Conservation (phyloP, 1,139 yeast species). For the Candida gigantensis region DNA sequence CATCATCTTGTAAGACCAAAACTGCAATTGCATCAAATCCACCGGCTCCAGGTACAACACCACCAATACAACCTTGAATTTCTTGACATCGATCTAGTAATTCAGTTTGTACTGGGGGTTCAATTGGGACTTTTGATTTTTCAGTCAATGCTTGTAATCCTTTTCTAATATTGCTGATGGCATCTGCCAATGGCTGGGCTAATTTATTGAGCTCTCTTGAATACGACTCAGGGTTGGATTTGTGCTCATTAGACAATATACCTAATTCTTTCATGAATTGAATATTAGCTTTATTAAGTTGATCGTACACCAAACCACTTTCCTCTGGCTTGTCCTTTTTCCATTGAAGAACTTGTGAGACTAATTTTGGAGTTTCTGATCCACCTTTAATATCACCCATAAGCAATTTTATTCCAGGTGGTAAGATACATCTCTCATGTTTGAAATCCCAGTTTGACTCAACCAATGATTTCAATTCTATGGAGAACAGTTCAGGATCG, state of each 20-base stretch:
- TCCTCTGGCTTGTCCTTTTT: conserved; percentile 50
- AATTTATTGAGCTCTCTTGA: neutral
- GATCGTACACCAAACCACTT: conserved; percentile 53
- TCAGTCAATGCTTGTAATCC: conserved; percentile 60
- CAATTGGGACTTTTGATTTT: conserved; percentile 80
- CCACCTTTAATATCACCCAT: conserved; percentile 97
- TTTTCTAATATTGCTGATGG: conserved; percentile 52
- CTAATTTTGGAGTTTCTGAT: conserved; percentile 90
- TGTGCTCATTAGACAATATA: conserved; percentile 22
- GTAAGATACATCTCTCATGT: conserved; percentile 58
- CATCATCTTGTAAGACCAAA: conserved; percentile 53
- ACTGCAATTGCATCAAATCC: conserved; percentile 91
- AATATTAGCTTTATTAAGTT: conserved; percentile 60
- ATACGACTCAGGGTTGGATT: neutral
- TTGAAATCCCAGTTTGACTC: conserved; percentile 61
- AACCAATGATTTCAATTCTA: conserved; percentile 37
- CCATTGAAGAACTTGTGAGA: conserved; percentile 76
- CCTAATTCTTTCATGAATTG: conserved; percentile 51
- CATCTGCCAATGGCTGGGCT: conserved; percentile 9
- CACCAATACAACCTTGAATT: conserved; percentile 79
- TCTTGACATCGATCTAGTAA: conserved; percentile 62
- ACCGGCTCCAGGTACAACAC: conserved; percentile 98
- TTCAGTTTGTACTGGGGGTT: conserved; percentile 74
- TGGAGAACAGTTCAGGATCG: conserved; percentile 12
- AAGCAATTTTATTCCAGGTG: conserved; percentile 63